Conservation (phyloP, 164 flowering plant genomes). For the Tetracentron sinense region DNA sequence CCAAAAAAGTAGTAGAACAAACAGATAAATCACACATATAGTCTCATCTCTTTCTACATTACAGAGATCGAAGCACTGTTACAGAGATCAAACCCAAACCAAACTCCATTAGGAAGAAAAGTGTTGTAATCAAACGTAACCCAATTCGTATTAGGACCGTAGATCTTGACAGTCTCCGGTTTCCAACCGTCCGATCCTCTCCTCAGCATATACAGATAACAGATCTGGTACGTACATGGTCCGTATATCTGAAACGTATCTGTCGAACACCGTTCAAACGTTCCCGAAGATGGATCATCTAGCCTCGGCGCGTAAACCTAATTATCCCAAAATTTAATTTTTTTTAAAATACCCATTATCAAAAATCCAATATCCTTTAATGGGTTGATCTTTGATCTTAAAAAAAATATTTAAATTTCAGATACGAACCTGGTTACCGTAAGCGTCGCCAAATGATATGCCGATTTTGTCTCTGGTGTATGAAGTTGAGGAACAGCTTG, state of each 20-base stretch:
- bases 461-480: conserved; percentile 69
- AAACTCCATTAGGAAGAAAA: conserved; percentile 45
- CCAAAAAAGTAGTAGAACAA: no score
- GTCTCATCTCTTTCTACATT: conserved; percentile 1
- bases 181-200: conserved; percentile 71
- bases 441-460: conserved; percentile 68
- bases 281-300: conserved; percentile 58
- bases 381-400: not conserved
- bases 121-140: conserved; percentile 40
- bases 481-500: conserved; percentile 67
- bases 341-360: not conserved
- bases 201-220: conserved; percentile 56
- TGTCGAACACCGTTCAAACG: conserved; percentile 72
- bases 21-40: not conserved
- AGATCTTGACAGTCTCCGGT: conserved; percentile 45
- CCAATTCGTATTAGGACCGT: conserved; percentile 22
- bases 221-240: conserved; percentile 57
- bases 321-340: not conserved
- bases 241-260: conserved; percentile 64
- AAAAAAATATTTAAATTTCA: not conserved
- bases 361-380: not conserved
- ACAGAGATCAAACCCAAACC: conserved; percentile 66
- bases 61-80: conserved; percentile 11
- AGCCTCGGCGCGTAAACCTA: conserved; percentile 72
- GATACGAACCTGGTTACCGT: conserved; percentile 56